Evolutionary conservation across 768 basidiomycete genomes (phyloP).

Genomic region (Lanmaoa rubissima): DNA sequence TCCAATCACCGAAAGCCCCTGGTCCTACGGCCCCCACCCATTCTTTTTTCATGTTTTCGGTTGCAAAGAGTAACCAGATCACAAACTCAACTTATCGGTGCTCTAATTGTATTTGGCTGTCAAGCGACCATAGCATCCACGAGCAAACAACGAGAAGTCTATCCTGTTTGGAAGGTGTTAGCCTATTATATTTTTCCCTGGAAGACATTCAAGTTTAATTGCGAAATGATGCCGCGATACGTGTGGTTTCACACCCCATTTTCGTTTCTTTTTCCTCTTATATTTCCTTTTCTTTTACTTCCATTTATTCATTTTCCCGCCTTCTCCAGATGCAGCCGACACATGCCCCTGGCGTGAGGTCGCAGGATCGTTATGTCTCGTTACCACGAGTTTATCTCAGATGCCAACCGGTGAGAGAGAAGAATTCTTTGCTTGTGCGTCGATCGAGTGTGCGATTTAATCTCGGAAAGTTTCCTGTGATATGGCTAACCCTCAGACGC

Average conservation of each 20-base stretch:
- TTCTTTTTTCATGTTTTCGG: slow-evolving; percentile 12
- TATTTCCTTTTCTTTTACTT: not conserved
- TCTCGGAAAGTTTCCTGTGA: slow-evolving; percentile 17
- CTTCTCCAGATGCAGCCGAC: slow-evolving; percentile 14
- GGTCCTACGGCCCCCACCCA: slow-evolving; percentile 17
- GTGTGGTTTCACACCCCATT: slow-evolving; percentile 17
- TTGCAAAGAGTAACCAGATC: slow-evolving; percentile 10
- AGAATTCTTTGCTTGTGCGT: slow-evolving; percentile 10
- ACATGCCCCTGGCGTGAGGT: slow-evolving; percentile 26
- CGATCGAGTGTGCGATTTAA: slow-evolving; percentile 29
- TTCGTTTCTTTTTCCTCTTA: slow-evolving; percentile 2
- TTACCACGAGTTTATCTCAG: slow-evolving; percentile 33
- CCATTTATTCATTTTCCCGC: not conserved
- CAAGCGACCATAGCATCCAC: slow-evolving; percentile 13
- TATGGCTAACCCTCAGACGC: slow-evolving; percentile 5
- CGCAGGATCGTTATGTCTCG: slow-evolving; percentile 24
- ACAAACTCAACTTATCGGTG: slow-evolving; percentile 10
- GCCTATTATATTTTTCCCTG: slow-evolving; percentile 22
- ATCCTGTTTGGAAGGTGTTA: slow-evolving; percentile 21
- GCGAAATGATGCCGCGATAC: slow-evolving; percentile 19
- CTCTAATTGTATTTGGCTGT: not conserved
- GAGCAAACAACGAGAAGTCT: slow-evolving; percentile 15
- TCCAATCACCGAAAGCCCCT: slow-evolving; percentile 22
- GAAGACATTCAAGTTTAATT: slow-evolving; percentile 16
- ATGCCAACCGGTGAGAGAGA: slow-evolving; percentile 21